Evolutionary conservation across 2,329 filamentous ascomycete species (phyloP).

Genomic region (Alternaria tenuissima): DNA sequence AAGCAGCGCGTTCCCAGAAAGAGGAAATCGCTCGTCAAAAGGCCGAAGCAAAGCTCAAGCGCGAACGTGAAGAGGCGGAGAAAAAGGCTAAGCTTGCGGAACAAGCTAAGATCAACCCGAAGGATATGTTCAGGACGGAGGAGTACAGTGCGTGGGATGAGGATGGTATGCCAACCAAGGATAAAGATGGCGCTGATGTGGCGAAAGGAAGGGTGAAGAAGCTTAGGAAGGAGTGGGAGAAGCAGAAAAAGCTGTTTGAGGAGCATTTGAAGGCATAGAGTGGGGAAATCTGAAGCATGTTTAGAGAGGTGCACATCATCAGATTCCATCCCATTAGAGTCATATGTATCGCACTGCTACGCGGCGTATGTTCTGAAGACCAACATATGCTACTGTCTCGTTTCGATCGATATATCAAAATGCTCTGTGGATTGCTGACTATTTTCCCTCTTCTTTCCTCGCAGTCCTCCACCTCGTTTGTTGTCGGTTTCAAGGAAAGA

Average conservation of each 20-base stretch:
- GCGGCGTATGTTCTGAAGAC: no score
- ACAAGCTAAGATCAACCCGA: conserved; percentile 65
- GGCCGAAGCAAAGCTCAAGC: conserved; percentile 56
- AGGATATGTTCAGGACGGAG: conserved; percentile 65
- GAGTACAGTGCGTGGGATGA: conserved; percentile 83
- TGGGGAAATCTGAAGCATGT: neutral
- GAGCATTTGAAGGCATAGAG: conserved; percentile 27
- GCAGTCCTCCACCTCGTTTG: no score
- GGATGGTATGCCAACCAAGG: conserved; percentile 79
- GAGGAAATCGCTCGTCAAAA: conserved; percentile 57
- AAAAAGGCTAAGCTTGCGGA: conserved; percentile 63
- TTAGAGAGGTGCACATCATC: neutral
- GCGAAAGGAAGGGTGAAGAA: conserved; percentile 83
- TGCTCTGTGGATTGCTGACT: no score
- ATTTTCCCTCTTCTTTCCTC: no score
- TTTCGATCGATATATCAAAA: no score
- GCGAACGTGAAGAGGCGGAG: conserved; percentile 67
- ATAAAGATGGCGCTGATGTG: conserved; percentile 79
- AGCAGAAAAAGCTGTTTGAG: conserved; percentile 85
- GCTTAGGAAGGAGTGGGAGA: conserved; percentile 87
- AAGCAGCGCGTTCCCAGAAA: conserved; percentile 62
- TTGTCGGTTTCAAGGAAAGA: no score
- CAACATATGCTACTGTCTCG: no score
- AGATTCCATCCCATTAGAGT: no score
- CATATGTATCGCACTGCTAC: neutral